Base-by-base conservation (phyloP, 75 land plant genomes). In the Isoetes taiwanensis region DNA sequence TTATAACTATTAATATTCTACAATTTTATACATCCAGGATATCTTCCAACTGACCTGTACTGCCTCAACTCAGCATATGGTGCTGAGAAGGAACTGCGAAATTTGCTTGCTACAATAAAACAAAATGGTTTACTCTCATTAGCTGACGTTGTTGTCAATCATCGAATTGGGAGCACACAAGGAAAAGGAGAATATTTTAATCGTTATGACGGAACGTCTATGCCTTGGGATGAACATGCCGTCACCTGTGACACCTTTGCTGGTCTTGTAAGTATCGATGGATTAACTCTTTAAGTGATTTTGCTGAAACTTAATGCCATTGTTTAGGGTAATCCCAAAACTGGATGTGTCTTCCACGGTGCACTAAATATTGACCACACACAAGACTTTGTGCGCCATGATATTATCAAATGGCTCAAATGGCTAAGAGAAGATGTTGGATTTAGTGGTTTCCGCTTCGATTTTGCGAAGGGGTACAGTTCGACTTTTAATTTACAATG, bases 61-160 rank as follows among this genome's bases (percentile, higher is more conserved):
- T 76, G 71, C 20, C 84, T 87, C 20, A 74, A 80, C 43, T 78
- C 85, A 57, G 60, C 70, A 35, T 87, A 87, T 72, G 94, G 94
- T 26, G 78, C 81, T 32, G 85, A 81, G 42, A 52, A 64, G 20
- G 78, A 71, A 29, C 57, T 87, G 28, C 72, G 72, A 71, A 61
- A 56, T 32, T 56, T 87, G 43, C 72, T 87, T 43, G 70, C 67
- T 10, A 73, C 64, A 34, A 50, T 87, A 65, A 66, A 69, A 28
- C 69, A 65, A 29, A 40, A 74, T 35, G 72, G 73, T 6, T 59
- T 87, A 26, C 78, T 84, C 55, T 76, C 85, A 32, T 84, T 87
- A 82, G 94, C 94, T 27, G 94, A 87, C 58, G 74, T 87, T 55
- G 94, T 87, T 14, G 81, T 87, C 27, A 87, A 87, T 70, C 94